Percentiles rank a stretch among this genome's conserved stretches.
These are phyloP conservation scores for Phellopilus nigrolimitatus DNA, from an alignment of 1,284 basidiomycete genomes.

Conservation along the genomic window DNA sequence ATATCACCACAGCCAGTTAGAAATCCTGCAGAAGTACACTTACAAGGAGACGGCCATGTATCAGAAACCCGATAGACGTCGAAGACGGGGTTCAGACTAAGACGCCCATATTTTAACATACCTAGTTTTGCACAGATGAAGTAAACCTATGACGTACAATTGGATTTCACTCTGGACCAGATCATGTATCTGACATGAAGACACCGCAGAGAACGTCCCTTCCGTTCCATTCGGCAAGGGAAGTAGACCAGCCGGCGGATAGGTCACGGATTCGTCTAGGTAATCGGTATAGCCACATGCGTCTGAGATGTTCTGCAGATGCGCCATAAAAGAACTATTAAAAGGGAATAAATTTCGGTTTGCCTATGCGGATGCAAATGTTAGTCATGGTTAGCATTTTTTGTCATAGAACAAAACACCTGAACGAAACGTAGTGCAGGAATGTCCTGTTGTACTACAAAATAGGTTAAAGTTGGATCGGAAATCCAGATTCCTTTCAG, in stretches of 20 bases:
- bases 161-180: conserved; percentile 30
- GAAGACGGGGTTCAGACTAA: conserved; percentile 54
- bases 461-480: conserved; percentile 34
- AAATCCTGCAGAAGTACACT: conserved; percentile 11
- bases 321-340: conserved; percentile 31
- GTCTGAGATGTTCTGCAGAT: conserved; percentile 33
- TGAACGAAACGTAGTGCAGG: conserved; percentile 35
- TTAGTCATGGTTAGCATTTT: background rate
- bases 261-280: conserved; percentile 35
- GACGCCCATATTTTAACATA: background rate
- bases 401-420: conserved; percentile 19
- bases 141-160: conserved; percentile 36
- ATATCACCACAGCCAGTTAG: conserved; percentile 18
- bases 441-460: conserved; percentile 35
- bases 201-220: conserved; percentile 30
- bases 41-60: conserved; percentile 33
- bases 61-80: conserved; percentile 38
- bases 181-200: conserved; percentile 42
- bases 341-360: conserved; percentile 49
- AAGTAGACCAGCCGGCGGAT: conserved; percentile 41
- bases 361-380: conserved; percentile 31
- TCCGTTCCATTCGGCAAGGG: conserved; percentile 39
- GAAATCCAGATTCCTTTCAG: conserved; percentile 38
- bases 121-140: background rate
- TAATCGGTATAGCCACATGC: conserved; percentile 39